Evolutionary conservation across 441 rosid species (phyloP).

Genomic region (Brassica balearica): DNA sequence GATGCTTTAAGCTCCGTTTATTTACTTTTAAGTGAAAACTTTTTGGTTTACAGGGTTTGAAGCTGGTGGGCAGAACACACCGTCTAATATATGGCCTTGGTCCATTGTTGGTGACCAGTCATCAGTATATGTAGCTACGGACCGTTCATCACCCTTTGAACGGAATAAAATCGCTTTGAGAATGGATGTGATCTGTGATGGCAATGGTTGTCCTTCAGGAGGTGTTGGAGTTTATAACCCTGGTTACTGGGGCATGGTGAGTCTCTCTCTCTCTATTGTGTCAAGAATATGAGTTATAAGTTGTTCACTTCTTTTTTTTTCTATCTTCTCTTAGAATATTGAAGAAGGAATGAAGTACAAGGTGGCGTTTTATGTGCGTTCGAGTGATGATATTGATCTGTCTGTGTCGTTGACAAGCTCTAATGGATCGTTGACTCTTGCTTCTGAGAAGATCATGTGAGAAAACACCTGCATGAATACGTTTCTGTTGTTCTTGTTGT

Average conservation of each 20-base stretch:
- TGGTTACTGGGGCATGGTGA: constrained; percentile 97
- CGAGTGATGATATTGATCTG: constrained; percentile 62
- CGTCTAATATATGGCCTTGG: constrained; percentile 91
- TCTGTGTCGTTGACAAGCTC: constrained; percentile 71
- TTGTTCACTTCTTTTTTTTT: not conserved
- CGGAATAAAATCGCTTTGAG: constrained; percentile 78
- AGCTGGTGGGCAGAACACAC: constrained; percentile 88
- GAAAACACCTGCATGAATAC: constrained; percentile 25
- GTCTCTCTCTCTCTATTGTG: constrained; percentile 32
- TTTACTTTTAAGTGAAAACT: not conserved
- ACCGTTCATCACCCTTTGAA: constrained; percentile 83
- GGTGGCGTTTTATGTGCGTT: constrained; percentile 68
- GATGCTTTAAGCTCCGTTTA: not conserved
- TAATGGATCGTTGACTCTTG: constrained; percentile 59
- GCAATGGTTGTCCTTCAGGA: constrained; percentile 64
- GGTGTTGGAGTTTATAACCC: constrained; percentile 94
- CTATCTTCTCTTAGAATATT: constrained; percentile 57
- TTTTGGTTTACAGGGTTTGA: constrained; percentile 67
- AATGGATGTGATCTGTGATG: constrained; percentile 82
- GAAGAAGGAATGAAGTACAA: constrained; percentile 76
- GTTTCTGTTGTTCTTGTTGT: constrained; percentile 6
- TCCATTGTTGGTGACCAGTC: constrained; percentile 68
- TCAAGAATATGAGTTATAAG: constrained; percentile 7
- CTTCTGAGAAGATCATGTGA: constrained; percentile 67
- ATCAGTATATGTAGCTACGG: constrained; percentile 65